Conservation (phyloP, 2,329 filamentous ascomycete species). For the Zalaria sp. region DNA sequence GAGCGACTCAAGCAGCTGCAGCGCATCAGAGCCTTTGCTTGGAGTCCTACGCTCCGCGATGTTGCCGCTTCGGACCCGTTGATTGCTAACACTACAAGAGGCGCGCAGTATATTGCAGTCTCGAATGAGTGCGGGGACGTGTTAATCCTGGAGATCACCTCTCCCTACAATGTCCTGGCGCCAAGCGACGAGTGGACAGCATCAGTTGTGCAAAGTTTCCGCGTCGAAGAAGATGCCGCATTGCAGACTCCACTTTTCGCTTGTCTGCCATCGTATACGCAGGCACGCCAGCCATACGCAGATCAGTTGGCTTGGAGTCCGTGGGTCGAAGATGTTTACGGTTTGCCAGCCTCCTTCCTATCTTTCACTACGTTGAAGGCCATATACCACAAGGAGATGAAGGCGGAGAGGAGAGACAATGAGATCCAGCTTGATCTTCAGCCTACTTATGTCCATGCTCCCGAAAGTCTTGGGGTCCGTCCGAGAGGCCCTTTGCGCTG, state of each 20-base stretch:
- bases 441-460: neutral
- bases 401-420: neutral
- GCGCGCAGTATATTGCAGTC: conserved; percentile 18
- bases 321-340: conserved; percentile 14
- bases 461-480: neutral
- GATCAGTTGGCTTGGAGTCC: conserved; percentile 26
- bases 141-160: conserved; percentile 20
- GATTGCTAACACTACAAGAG: neutral
- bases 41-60: conserved; percentile 17
- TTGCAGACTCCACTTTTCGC: neutral
- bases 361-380: conserved; percentile 16
- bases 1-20: conserved; percentile 16
- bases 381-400: neutral
- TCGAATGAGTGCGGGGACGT: conserved; percentile 28
- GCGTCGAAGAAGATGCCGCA: neutral
- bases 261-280: conserved; percentile 10
- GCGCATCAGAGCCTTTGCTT: conserved; percentile 28
- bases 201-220: conserved; percentile 1
- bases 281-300: conserved; percentile 18
- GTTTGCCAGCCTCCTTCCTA: conserved; percentile 15
- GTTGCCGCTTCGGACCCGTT: conserved; percentile 6
- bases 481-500: conserved; percentile 4
- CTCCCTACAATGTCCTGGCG: conserved; percentile 20
- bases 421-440: neutral
- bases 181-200: conserved; percentile 7